Base-by-base conservation (phyloP, 1,284 basidiomycete species). In the Earliella scabrosa region DNA sequence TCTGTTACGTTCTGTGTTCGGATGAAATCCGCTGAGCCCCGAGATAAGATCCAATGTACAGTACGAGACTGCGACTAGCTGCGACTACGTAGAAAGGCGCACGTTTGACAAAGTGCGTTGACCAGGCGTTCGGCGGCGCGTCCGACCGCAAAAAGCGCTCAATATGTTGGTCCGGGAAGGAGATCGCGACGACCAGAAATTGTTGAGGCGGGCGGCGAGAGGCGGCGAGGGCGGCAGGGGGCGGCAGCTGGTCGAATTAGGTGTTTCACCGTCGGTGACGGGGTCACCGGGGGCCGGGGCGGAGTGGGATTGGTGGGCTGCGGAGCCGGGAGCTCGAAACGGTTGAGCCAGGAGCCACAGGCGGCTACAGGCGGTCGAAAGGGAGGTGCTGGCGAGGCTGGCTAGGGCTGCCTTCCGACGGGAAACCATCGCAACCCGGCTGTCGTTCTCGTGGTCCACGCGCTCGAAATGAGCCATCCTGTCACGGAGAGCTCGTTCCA, bases 11-110 rank as follows among this genome's bases (percentile, higher is more conserved):
- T 44, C 31, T 50, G 18, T 51, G n/a, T 50, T 31, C 24, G 21
- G 45, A 45, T 46, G 35, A 32, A 41, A 59, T 27, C 32, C 45
- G n/a, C 47, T 51, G 50, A 51, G 54, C 41, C 26, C 26, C 40
- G 53, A 59, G n/a, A 61, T 51, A 55, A 54, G 56, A 56, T n/a
- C 50, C 53, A 56, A 56, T 61, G 56, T 59, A 59, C 54, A 51
- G 38, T 61, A 61, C 40, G 43, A 60, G 29, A 24, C 34, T 32
- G 20, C 38, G 46, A 47, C 34, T 31, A n/a, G n/a, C n/a, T n/a
- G n/a, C n/a, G n/a, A n/a, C n/a, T n/a, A n/a, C n/a, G n/a, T n/a
- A n/a, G n/a, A n/a, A n/a, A n/a, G n/a, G n/a, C 32, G 9, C 21
- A 21, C 32, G 38, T 45, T 34, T 45, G 50, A 47, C 45, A 36